A percentile compares a stretch with the other conserved stretches of the same genome.
Conservation (phyloP, 169 alveolate genomes). For the Eimeria maxima region DNA sequence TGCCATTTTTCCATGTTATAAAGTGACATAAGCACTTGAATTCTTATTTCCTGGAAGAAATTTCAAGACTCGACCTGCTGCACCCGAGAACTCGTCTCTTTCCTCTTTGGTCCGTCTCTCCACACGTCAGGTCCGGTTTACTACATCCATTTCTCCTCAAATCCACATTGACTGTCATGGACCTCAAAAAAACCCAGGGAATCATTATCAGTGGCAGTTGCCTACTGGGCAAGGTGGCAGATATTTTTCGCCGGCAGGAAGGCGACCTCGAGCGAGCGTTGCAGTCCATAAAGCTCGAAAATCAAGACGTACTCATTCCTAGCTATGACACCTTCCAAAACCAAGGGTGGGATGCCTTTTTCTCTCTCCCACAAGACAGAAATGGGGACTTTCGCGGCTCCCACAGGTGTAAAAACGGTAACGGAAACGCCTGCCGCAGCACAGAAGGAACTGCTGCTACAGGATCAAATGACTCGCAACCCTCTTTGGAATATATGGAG, state of each 20-base stretch:
- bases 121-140: neutral
- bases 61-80: neutral
- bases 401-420: neutral
- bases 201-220: neutral
- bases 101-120: slow-evolving; percentile 6
- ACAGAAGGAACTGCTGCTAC: neutral
- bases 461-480: neutral
- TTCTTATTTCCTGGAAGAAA: neutral
- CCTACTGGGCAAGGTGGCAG: neutral
- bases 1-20: neutral
- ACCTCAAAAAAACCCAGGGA: neutral
- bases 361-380: neutral
- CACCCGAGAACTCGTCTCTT: slow-evolving; percentile 1
- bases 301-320: slow-evolving; percentile 7
- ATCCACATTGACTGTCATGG: neutral
- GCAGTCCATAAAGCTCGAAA: neutral
- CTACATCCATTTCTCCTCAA: neutral
- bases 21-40: neutral
- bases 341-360: slow-evolving; percentile 63
- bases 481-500: neutral
- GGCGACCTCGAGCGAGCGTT: neutral
- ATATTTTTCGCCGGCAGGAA: neutral
- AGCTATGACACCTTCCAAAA: neutral
- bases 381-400: neutral
- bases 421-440: neutral